phyloP scores from a whole-genome alignment of 78 protist genomes.

The Salpingoeca rosetta region DNA sequence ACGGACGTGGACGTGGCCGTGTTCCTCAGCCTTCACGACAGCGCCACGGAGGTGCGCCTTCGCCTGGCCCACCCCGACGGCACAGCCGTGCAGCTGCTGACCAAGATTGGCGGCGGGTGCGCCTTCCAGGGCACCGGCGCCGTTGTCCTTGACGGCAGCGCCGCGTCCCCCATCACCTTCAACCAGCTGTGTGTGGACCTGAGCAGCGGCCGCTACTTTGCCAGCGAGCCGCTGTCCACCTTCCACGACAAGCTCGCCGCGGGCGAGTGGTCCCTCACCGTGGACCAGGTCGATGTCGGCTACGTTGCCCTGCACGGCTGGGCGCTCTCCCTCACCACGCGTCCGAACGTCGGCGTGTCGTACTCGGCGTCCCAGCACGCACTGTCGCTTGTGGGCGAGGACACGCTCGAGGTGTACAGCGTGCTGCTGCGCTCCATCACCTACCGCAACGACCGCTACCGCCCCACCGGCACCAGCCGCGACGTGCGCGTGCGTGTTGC shows the following conservation, averaged over 20 bases:
- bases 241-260: not conserved
- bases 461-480: not conserved
- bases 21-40: not conserved
- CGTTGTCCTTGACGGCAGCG: not conserved
- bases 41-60: not conserved
- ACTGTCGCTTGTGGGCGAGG: not conserved
- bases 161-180: not conserved
- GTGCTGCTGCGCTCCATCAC: not conserved
- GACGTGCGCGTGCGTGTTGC: not conserved
- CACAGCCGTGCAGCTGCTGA: not conserved
- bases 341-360: not conserved
- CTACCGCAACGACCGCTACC: not conserved
- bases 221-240: not conserved
- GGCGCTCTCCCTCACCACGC: not conserved
- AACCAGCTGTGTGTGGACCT: not conserved
- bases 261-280: not conserved
- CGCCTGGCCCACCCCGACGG: not conserved
- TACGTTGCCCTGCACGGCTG: not conserved
- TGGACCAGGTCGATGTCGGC: not conserved
- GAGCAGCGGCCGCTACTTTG: not conserved
- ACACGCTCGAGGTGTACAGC: too few relatives aligned
- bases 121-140: not conserved
- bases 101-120: not conserved
- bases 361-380: not conserved
- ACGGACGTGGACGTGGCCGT: not conserved